Evolutionary conservation across 2,329 filamentous ascomycete species (phyloP), one percentile per base, ranked within the genome.

Genomic region (Fusarium longipes): DNA sequence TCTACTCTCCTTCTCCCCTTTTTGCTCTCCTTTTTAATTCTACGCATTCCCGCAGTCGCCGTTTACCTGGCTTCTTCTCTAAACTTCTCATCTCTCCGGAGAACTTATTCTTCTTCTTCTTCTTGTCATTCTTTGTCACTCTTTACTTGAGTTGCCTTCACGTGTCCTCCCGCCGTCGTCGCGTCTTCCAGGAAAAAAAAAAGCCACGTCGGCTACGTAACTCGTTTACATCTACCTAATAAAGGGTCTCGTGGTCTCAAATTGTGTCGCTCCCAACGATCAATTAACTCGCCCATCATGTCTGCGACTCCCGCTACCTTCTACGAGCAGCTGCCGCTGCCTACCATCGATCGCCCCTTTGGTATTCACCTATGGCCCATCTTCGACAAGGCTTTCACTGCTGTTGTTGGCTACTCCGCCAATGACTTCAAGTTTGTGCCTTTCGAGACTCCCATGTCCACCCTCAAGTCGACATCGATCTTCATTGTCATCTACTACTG

Each of bases 341-440:
- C 95, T 57, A 93, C 93, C 65, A 85, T 98, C 80, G 94, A 97
- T 78, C 89, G 92, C 69, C 95, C 95, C 32, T 98, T 98, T 76
- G 96, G 95, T 79, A 83, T 98, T 72, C 86, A 92, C 68, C 82
- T 97, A 80, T 98, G 96, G 96, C 93, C 95, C 73, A 89, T 96
- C 81, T 98, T 98, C 87, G 91, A 91, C 82, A 93, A 93, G 83
- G 89, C 85, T 73, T 98, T 91, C 82, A 90, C 91, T 78, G 79
- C 84, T 58, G 83, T 93, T 68, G 86, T 87, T 59, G 95, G 95
- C 75, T 97, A 95, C 81, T 89, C 92, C 68, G 90, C 92, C 65
- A 89, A 93, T 71, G 89, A 97, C 66, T 98, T 98, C 83, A 83
- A 86, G 70, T 98, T 98, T 81, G 84, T 89, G 63, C 86, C 89